A percentile compares a stretch with the other conserved stretches of the same genome.
phyloP scores from a whole-genome alignment of 768 basidiomycete species.

The Lentinula sp. region DNA sequence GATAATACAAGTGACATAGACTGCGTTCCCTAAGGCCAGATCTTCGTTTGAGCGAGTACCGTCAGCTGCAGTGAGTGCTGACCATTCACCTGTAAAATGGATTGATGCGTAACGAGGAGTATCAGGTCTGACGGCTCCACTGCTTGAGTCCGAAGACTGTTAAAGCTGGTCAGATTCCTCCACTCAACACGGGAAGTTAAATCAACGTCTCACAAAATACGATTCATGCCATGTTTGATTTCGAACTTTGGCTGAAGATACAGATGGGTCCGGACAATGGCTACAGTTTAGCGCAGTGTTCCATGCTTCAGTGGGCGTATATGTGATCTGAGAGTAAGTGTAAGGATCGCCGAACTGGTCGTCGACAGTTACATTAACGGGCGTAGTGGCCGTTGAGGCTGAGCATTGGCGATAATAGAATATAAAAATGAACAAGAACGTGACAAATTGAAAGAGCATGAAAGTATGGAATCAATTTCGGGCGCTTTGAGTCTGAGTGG shows the following conservation, averaged over 20 bases:
- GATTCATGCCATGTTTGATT: constrained; percentile 6
- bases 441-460: not conserved
- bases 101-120: constrained; percentile 4
- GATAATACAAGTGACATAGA: constrained; percentile 11
- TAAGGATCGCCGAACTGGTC: constrained; percentile 18
- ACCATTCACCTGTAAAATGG: constrained; percentile 6
- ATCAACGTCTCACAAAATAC: not conserved
- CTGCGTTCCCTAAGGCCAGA: constrained; percentile 3
- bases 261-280: not conserved
- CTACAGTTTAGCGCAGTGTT: not conserved
- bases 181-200: not conserved
- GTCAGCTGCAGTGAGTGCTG: not conserved
- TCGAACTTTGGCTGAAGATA: not conserved
- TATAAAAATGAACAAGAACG: not conserved
- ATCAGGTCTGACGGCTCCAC: not conserved
- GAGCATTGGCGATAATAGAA: not conserved
- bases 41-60: not conserved
- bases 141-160: not conserved
- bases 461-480: not conserved
- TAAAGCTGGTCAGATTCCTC: not conserved
- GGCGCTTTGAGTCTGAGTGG: not conserved
- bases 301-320: constrained; percentile 15
- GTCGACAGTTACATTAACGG: constrained; percentile 25
- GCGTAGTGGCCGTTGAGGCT: not conserved
- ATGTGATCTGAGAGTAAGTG: constrained; percentile 14